These are phyloP conservation scores for Coemansia sp. DNA, from an alignment of 192 early-diverging fungal genomes.

Conservation along the genomic window DNA sequence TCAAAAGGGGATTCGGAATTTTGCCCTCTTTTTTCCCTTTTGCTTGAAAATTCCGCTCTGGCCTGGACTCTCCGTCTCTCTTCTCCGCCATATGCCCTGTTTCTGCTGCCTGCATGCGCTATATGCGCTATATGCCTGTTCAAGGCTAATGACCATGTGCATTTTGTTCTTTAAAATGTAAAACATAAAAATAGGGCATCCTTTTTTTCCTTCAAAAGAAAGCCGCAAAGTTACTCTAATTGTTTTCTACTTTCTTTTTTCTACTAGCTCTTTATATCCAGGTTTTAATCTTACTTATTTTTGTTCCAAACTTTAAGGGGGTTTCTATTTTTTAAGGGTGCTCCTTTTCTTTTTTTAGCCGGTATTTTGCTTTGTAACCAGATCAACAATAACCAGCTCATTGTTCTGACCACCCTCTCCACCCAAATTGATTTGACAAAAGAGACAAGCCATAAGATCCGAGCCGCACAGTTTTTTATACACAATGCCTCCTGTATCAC, in stretches of 20 bases:
- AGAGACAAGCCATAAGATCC: no score
- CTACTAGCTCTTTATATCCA: background rate
- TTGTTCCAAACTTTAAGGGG: no score
- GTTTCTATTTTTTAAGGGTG: background rate
- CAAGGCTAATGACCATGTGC: background rate
- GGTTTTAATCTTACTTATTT: background rate
- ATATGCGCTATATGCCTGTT: background rate
- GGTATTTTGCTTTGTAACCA: background rate
- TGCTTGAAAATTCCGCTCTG: background rate
- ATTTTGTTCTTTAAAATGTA: background rate
- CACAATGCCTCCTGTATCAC: conserved; percentile 5
- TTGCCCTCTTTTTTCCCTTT: background rate
- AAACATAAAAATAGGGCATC: background rate
- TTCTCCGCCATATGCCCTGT: background rate
- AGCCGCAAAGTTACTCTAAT: background rate
- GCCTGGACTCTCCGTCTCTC: background rate
- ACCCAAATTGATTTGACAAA: no score
- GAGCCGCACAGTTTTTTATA: background rate
- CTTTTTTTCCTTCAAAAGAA: background rate
- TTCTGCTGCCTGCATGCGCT: background rate
- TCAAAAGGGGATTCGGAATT: background rate
- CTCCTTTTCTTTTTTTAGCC: background rate
- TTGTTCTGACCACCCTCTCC: background rate
- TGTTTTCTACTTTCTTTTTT: background rate
- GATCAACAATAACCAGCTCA: background rate